Base-by-base conservation (phyloP, 2,329 filamentous ascomycete genomes). In the Fusarium lyarnte region DNA sequence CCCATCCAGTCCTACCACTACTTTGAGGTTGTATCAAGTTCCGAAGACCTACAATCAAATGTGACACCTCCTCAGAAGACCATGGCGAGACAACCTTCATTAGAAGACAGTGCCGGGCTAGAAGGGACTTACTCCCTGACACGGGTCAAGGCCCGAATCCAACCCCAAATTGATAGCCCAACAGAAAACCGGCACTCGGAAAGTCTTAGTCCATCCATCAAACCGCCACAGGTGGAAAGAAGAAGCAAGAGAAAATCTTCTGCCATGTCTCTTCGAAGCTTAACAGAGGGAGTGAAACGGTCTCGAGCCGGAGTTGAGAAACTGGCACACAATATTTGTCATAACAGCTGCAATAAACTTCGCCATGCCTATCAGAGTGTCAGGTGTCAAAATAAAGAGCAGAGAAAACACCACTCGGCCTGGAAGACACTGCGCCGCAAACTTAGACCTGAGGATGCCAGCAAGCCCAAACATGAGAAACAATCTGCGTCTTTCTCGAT, bases 381-480 rank as follows among this genome's bases (percentile, higher is more conserved):
- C 58, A 79, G 74, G 65, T 69, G 75, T 29, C 79, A 77, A 38
- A 69, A 70, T 17, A 72, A 74, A 21, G 59, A 69, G 23, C 76
- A 79, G 42, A 75, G 66, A 42, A 69, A 68, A 45, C 77, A 78
- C 36, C 78, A 78, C 43, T 74, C 76, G 27, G 75, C 74, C 4
- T 81, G 73, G 79, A 80, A 74, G 58, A 71, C 77, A 29, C 64
- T 77, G 9, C 77, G 76, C 25, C 78, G 76, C 41, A 74, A 70
- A 47, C 58, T 72, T 17, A 74, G 63, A 11, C 75, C 76, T 42
- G 70, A 66, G 6, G 76, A 78, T 59, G 57, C 73, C 6, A 62
- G 74, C 39, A 76, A 74, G 58, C 69, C 65, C n/a, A 79, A 78
- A 29, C n/a, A 73, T 12, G 72, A 77, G 33, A 75, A 70, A 43